These are phyloP conservation scores for Sporothrix brasiliensis DNA, from an alignment of 2,329 filamentous ascomycete species.

Conservation along the genomic window DNA sequence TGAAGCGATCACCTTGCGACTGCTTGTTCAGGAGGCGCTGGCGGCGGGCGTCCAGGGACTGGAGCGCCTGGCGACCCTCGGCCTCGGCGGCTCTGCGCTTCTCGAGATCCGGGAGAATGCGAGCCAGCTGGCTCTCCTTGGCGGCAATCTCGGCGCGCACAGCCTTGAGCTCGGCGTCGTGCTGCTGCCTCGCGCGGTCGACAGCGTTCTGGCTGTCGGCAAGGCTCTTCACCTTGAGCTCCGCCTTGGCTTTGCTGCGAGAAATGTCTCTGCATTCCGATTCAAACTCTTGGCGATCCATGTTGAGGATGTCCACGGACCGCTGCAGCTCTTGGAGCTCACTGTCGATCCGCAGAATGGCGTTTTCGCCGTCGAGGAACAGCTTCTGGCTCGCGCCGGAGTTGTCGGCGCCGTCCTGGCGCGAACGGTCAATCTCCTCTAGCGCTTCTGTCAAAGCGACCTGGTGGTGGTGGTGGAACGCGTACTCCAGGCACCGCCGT, in stretches of 20 bases:
- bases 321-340: constrained; percentile 80
- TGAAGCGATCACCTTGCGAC: constrained; percentile 82
- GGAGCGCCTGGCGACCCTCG: constrained; percentile 69
- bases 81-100: constrained; percentile 73
- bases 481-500: constrained; percentile 88
- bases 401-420: constrained; percentile 80
- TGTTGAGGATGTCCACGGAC: constrained; percentile 78
- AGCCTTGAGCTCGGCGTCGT: constrained; percentile 70
- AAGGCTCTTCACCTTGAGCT: constrained; percentile 80
- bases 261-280: constrained; percentile 84
- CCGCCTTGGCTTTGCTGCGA: constrained; percentile 78
- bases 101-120: constrained; percentile 76
- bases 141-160: constrained; percentile 73
- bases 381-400: constrained; percentile 78
- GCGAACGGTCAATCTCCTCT: constrained; percentile 78
- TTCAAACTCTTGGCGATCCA: constrained; percentile 85
- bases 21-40: constrained; percentile 90
- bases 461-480: constrained; percentile 89
- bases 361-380: constrained; percentile 77
- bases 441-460: constrained; percentile 74
- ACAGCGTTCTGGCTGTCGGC: constrained; percentile 79
- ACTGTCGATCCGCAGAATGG: constrained; percentile 73
- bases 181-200: constrained; percentile 70
- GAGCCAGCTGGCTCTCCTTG: constrained; percentile 74
- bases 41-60: constrained; percentile 72